Base-by-base conservation (phyloP, 2,329 filamentous ascomycete species). In the Neonectria magnoliae region DNA sequence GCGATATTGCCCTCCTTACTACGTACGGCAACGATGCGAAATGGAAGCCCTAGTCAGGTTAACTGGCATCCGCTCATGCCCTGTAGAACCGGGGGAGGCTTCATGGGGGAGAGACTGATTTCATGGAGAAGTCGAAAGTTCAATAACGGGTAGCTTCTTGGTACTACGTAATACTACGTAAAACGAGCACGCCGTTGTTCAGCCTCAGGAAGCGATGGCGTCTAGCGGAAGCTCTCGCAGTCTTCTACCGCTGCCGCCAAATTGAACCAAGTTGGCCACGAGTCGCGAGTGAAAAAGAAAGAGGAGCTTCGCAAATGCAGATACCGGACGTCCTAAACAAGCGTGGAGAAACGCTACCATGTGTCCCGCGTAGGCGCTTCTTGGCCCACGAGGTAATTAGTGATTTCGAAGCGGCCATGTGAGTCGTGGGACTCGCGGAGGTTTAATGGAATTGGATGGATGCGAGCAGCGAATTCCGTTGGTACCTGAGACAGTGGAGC, bases 401-500 rank as follows among this genome's bases (percentile, higher is more conserved):
- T 54, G 58, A 65, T 61, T 62, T 44, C 38, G 25, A 41, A 38
- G 48, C 44, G 45, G 47, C 36, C 33, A 65, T 31, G 36, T 53
- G 48, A 38, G 36, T 18, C 48, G 55, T 27, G n/a, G n/a, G 33
- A 55, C 54, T 27, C 52, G 62, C 55, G 20, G 52, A 55, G 41
- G 45, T 54, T 60, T 54, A 60, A 66, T 70, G 61, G 67, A 57
- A 58, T 59, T 29, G 9, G 29, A 29, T 8, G 42, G 31, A 55
- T n/a, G 36, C 36, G 42, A 57, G 38, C 33, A 59, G 27, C 36
- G 50, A 38, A 42, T 56, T 16, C 20, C 36, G 56, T 56, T 59
- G 59, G 59, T 55, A 71, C 71, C 66, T 73, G 69, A 72, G 71
- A 73, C 71, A 70, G 69, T 71, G 71, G 71, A 53, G 48, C 45